Percentiles rank a stretch among this genome's conserved stretches.
phyloP scores from a whole-genome alignment of 2,329 filamentous ascomycete genomes.

The Colletotrichum echinochloae region DNA sequence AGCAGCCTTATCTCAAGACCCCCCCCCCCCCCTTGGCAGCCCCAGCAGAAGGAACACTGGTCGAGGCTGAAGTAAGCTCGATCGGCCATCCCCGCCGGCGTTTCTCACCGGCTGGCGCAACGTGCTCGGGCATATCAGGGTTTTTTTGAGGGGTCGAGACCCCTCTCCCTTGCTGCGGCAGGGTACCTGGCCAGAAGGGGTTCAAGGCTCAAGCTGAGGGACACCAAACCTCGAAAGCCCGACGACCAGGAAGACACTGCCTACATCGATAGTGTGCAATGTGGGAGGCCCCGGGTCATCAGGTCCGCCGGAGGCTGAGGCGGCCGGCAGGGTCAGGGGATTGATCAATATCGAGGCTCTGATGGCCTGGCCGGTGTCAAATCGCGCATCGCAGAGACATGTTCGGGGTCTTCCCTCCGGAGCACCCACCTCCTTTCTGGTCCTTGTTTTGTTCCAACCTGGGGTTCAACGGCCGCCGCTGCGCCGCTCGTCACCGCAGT shows the following conservation, averaged over 20 bases:
- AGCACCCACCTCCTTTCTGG: neutral
- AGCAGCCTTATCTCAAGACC: slow-evolving; percentile 14
- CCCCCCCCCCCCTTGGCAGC: too few relatives aligned
- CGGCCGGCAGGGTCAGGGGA: too few relatives aligned
- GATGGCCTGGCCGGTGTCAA: neutral
- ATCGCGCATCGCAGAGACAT: neutral
- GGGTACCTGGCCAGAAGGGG: neutral
- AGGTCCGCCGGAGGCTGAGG: neutral
- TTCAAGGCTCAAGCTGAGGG: too few relatives aligned
- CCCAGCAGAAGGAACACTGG: neutral
- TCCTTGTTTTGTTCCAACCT: neutral
- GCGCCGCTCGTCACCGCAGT: neutral
- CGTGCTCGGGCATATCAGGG: neutral
- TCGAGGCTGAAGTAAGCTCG: slow-evolving; percentile 11
- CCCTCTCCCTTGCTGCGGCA: neutral
- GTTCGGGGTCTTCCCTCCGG: slow-evolving; percentile 20
- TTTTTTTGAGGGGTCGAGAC: neutral
- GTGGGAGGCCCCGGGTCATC: neutral
- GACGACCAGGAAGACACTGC: neutral
- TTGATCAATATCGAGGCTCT: neutral
- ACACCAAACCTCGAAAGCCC: neutral
- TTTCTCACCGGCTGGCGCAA: slow-evolving; percentile 11
- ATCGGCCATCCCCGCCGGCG: neutral
- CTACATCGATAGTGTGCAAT: neutral
- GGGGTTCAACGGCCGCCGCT: neutral